Conservation (phyloP, 2,329 filamentous ascomycete species). For the Curvularia spicifera region DNA sequence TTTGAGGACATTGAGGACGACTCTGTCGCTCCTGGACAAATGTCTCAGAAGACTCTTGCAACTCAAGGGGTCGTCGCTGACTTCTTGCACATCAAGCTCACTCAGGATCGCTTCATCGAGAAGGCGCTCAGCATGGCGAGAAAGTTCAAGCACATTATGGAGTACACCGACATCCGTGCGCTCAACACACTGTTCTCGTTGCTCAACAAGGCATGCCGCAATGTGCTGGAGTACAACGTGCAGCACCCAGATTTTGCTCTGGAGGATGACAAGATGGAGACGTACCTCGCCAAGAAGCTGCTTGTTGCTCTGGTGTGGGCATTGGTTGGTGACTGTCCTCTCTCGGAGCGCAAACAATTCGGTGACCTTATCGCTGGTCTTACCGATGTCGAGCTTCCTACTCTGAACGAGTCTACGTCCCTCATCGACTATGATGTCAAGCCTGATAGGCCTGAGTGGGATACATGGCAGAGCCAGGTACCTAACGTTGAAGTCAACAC, state of each 20-base stretch:
- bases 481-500: slow-evolving; percentile 96
- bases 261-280: slow-evolving; percentile 86
- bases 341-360: slow-evolving; percentile 85
- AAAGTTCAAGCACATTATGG: slow-evolving; percentile 94
- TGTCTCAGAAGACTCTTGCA: slow-evolving; percentile 70
- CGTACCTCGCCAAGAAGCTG: slow-evolving; percentile 91
- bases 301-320: slow-evolving; percentile 94
- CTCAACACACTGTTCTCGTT: slow-evolving; percentile 94
- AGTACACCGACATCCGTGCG: slow-evolving; percentile 89
- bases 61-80: slow-evolving; percentile 82
- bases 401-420: slow-evolving; percentile 77
- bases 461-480: slow-evolving; percentile 92
- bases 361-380: slow-evolving; percentile 83
- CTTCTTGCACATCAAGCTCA: slow-evolving; percentile 76
- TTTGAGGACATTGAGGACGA: slow-evolving; percentile 98
- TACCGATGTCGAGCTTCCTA: slow-evolving; percentile 84
- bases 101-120: slow-evolving; percentile 78
- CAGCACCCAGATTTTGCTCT: slow-evolving; percentile 94
- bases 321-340: slow-evolving; percentile 90
- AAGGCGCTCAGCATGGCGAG: slow-evolving; percentile 78
- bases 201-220: slow-evolving; percentile 89
- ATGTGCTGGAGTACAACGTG: slow-evolving; percentile 93
- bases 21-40: slow-evolving; percentile 65
- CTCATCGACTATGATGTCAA: slow-evolving; percentile 95
- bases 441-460: slow-evolving; percentile 87